Base-by-base conservation (phyloP, 1,284 basidiomycete species). In the Vanrija sp. region DNA sequence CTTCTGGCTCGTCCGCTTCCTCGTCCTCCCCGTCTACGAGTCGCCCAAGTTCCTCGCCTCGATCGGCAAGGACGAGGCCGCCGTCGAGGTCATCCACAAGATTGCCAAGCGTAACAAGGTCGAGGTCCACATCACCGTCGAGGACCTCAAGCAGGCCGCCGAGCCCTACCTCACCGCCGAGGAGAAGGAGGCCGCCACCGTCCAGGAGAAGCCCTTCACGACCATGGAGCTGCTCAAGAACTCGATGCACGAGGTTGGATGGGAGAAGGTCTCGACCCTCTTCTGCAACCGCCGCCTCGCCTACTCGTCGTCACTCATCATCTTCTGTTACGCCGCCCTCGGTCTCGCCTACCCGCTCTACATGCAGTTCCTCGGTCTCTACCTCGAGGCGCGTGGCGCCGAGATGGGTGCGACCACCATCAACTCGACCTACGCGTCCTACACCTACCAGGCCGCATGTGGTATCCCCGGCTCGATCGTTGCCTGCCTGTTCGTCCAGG, bases 381-480 rank as follows among this genome's bases (percentile, higher is more conserved):
- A 84, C 65, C 78, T 85, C 37, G 68, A 9, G 1, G 31, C 31
- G 12, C 31, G 31, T 31, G 31, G 31, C 12, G 31, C 31, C 31
- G 31, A 31, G 31, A 9, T 31, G 12, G 31, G 31, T 31, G 51
- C 65, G 3, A 71, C 67, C 36, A 46, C 44, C 14, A 64, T 78
- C 1, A 56, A 70, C 56, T 57, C 59, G 3, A 79, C 78, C 1
- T 83, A 82, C 63, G 76, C 78, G 45, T 78, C 81, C 62, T 82
- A 82, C 60, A 75, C 79, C 41, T 69, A 66, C 57, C 74, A 77
- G 54, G 75, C 77, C 2, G 74, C 67, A 0, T 76, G 73, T 52
- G 83, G 83, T 45, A 72, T 85, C n/a, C 82, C 83, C 6, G 85
- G 84, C 14, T 83, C 82, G 1, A 65, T 85, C 23, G 71, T 82